Base-by-base conservation (phyloP, 768 basidiomycete species). In the Kwoniella bestiolae region DNA sequence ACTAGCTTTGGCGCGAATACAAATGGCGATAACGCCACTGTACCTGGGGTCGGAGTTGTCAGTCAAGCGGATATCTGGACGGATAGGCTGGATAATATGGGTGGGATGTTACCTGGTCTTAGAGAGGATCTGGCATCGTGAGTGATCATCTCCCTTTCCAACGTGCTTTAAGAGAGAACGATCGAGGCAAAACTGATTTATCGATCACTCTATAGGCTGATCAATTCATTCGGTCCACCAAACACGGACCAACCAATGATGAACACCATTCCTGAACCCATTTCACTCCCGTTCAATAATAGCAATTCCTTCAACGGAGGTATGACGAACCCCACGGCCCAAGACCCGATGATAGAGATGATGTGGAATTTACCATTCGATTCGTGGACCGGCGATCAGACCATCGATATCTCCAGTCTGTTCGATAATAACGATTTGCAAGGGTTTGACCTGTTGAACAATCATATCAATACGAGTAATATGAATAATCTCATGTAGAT, bases 331-430 rank as follows among this genome's bases (percentile, higher is more conserved):
- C 16, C 12, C 2, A 29, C 32, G 16, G n/a, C n/a, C n/a, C n/a
- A n/a, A n/a, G 52, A 41, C 18, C 38, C 38, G 4, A 41, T 41
- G 38, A 4, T 29, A 28, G 52, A 55, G 21, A 26, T 29, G 28
- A 26, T 55, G 52, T 55, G 52, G 52, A 29, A 55, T 55, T 29
- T 55, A 21, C 52, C 52, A 21, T 55, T 55, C 18, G 52, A 55
- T 3, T 21, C 52, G 18, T 55, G 52, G 52, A 55, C 52, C 12
- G 31, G 25, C 21, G 52, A 55, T 55, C 52, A 55, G n/a, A 29
- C 23, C 3, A 29, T 55, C 2, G 52, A 55, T 34, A 25, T 55
- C 7, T 28, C 52, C 18, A 29, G 52, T 21, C 26, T 55, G 28
- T 55, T 55, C 52, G 52, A 41, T 41, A 41, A 14, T 9, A 2